Percentiles rank a stretch among this genome's conserved stretches.
Evolutionary conservation across 768 basidiomycete species (phyloP).

Genomic region (Tricholoma terreum): DNA sequence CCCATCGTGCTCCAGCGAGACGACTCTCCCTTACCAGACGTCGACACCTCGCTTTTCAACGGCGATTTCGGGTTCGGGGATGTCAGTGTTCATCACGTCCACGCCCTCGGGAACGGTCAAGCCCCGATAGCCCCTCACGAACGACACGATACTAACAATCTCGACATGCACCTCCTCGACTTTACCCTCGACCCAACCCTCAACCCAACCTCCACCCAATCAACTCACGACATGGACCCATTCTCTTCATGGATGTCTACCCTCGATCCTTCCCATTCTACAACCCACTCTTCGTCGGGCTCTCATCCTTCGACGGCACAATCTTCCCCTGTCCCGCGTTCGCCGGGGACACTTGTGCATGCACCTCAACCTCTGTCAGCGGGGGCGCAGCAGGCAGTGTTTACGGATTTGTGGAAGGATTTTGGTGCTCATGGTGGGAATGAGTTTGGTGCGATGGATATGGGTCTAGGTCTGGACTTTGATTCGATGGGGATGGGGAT

Average conservation of each 20-base stretch:
- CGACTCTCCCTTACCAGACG: slow-evolving; percentile 46
- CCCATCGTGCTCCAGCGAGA: slow-evolving; percentile 36
- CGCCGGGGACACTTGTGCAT: slow-evolving; percentile 11
- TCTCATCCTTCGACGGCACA: slow-evolving; percentile 39
- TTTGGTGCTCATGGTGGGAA: neutral
- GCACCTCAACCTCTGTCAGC: slow-evolving; percentile 22
- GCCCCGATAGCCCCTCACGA: slow-evolving; percentile 18
- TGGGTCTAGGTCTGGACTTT: too few relatives aligned
- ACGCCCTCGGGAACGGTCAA: slow-evolving; percentile 12
- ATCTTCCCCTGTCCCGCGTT: slow-evolving; percentile 37
- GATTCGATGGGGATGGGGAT: too few relatives aligned
- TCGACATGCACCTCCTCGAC: neutral
- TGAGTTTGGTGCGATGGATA: too few relatives aligned
- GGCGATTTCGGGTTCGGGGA: slow-evolving; percentile 23
- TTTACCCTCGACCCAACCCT: neutral
- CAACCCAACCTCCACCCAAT: slow-evolving; percentile 2
- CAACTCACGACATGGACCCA: slow-evolving; percentile 14
- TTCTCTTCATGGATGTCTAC: slow-evolving; percentile 15
- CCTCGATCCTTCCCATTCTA: slow-evolving; percentile 5
- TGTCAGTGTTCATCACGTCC: slow-evolving; percentile 4
- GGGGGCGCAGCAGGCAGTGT: slow-evolving; percentile 6
- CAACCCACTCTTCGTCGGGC: neutral
- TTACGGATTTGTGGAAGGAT: slow-evolving; percentile 18
- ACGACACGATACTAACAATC: neutral
- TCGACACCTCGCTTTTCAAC: slow-evolving; percentile 47